phyloP scores from a whole-genome alignment of 352 stramenopile genomes.

The Globisporangium spinosum region DNA sequence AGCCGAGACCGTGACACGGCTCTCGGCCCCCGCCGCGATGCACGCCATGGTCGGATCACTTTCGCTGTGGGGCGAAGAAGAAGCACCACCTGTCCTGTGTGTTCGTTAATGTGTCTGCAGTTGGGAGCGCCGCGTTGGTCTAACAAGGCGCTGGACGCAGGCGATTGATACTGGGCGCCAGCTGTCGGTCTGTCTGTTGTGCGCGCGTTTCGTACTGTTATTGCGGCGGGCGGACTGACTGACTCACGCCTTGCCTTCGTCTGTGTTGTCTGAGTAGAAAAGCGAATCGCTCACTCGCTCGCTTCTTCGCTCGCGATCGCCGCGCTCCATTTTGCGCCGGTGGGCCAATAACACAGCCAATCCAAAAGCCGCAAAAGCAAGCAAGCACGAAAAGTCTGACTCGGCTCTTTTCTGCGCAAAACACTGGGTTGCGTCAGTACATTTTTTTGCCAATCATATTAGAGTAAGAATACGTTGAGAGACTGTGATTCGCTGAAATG shows the following conservation, averaged over 20 bases:
- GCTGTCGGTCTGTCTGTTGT: neutral
- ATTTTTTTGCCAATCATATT: neutral
- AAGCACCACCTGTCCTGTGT: neutral
- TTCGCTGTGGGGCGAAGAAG: neutral
- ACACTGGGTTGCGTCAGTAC: neutral
- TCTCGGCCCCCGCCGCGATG: slow-evolving; percentile 4
- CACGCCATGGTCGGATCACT: slow-evolving; percentile 19
- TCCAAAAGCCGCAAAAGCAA: neutral
- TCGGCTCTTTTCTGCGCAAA: neutral
- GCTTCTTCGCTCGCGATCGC: neutral
- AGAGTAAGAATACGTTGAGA: too few relatives aligned
- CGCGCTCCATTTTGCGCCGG: neutral
- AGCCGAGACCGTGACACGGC: slow-evolving; percentile 15
- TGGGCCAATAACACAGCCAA: neutral
- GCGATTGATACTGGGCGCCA: neutral
- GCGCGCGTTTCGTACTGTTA: neutral
- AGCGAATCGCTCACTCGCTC: neutral
- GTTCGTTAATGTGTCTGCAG: neutral
- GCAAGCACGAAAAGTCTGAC: slow-evolving; percentile 2
- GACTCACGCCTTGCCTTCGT: neutral
- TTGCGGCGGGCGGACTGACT: neutral
- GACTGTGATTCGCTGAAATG: neutral
- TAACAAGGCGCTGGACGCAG: neutral
- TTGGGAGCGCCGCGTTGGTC: neutral
- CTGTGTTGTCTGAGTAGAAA: neutral